Evolutionary conservation across 768 basidiomycete species (phyloP), one percentile per base, ranked within the genome.

Genomic region (Pleurotus tuoliensis): DNA sequence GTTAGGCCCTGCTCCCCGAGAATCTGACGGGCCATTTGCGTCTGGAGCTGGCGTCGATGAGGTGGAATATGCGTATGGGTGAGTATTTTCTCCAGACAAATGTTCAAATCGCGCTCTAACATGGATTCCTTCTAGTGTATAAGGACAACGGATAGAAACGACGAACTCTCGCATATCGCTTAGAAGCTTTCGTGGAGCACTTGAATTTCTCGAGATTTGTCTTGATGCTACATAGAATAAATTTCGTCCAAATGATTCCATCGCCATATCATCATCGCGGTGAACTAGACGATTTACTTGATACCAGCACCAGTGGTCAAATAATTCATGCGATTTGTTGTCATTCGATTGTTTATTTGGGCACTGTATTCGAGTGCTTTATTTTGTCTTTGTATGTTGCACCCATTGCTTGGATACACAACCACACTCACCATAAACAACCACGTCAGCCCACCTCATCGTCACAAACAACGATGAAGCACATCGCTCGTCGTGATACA

Each of bases 31-130:
- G 18, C 87, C 90, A 8, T 93, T 93, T 67, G 82, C 84, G 18
- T 81, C 86, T 4, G 89, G 88, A 1, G 91, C 84, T 18, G 88
- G 92, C 49, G 91, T 94, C 13, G 92, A 94, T 62, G 92, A 94
- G 70, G 92, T 94, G 5, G 92, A 94, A 66, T 91, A 90, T 69
- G 90, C 86, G 57, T 92, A 91, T 62, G 90, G 90, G 89, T 86
- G 69, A 68, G 86, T 79, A 13, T 8, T 12, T 57, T 6, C 41
- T 2, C 30, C 30, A 34, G 9, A 9, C 30, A 30, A 34, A 34
- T 34, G 11, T 9, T 0, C 9, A 34, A 34, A 11, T 11, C 30
- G 30, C 8, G 3, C 30, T 34, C 30, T 34, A 34, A 34, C 9
- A 9, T 34, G 11, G 9, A 34, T 34, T 3, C 11, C 30, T 34